These are phyloP conservation scores for Dictyostelium purpureum DNA, from an alignment of 78 protist species.

Conservation along the genomic window DNA sequence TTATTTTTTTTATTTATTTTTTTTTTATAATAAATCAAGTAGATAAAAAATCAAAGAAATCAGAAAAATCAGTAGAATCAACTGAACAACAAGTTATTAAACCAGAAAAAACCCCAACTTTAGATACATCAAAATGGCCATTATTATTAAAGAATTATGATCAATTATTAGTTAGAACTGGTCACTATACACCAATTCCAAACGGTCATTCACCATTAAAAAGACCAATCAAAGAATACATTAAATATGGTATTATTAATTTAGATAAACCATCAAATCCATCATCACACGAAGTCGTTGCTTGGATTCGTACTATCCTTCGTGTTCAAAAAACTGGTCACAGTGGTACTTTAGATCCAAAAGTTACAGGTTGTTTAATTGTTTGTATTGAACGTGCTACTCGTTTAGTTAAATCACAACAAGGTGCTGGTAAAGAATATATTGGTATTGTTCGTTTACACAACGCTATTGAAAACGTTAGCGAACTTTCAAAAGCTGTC, in stretches of 20 bases:
- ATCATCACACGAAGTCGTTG: constrained; percentile 99
- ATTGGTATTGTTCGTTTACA: constrained; percentile 97
- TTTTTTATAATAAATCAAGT: not conserved
- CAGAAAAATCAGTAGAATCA: not conserved
- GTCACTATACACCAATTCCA: constrained; percentile 98
- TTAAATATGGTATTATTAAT: constrained; percentile 98
- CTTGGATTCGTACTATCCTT: constrained; percentile 97
- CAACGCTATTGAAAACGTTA: constrained; percentile 83
- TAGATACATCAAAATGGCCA: constrained; percentile 85
- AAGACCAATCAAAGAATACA: constrained; percentile 95
- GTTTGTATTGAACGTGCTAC: constrained; percentile 99
- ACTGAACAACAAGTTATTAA: constrained; percentile 34
- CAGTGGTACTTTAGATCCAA: constrained; percentile 99
- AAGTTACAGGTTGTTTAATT: constrained; percentile 99
- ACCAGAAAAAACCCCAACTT: constrained; percentile 77
- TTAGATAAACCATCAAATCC: constrained; percentile 99
- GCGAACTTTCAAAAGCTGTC: constrained; percentile 80
- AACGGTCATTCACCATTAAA: constrained; percentile 96
- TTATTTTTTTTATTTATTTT: not conserved
- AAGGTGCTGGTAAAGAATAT: constrained; percentile 99
- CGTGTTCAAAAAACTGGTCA: constrained; percentile 99
- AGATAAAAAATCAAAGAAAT: constrained; percentile 8
- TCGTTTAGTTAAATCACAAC: constrained; percentile 99
- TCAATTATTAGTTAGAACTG: constrained; percentile 94
- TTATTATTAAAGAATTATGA: constrained; percentile 93